Percentiles rank a stretch among this genome's conserved stretches.
Conservation (phyloP, 495 filamentous ascomycete genomes). For the Hyaloscypha hepaticicola region DNA sequence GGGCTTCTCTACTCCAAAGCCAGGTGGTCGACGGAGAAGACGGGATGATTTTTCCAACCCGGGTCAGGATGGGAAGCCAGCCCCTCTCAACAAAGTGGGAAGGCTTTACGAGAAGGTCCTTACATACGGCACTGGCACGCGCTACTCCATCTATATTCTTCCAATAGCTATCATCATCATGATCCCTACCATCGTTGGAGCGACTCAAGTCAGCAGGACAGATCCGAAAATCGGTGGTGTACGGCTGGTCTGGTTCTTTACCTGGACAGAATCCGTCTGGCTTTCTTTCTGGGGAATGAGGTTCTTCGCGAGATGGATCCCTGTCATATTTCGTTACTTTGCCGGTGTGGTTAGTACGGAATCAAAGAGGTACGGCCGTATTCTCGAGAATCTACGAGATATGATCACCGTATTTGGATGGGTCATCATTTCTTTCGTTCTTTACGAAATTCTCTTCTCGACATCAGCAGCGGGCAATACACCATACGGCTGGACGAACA, state of each 20-base stretch:
- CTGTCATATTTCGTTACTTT: constrained; percentile 59
- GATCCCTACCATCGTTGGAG: constrained; percentile 63
- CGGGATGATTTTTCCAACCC: neutral
- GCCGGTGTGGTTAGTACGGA: constrained; percentile 65
- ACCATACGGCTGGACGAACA: neutral
- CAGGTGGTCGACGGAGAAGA: neutral
- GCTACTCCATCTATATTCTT: constrained; percentile 64
- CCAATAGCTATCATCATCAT: constrained; percentile 58
- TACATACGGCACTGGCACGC: constrained; percentile 62
- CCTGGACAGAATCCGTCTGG: constrained; percentile 68
- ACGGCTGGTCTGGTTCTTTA: constrained; percentile 61
- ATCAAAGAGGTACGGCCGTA: constrained; percentile 64
- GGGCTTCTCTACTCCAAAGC: neutral
- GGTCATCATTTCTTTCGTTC: constrained; percentile 8
- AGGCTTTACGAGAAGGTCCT: constrained; percentile 60
- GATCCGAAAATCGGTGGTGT: constrained; percentile 58
- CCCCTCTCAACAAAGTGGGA: constrained; percentile 12
- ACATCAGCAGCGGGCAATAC: constrained; percentile 5
- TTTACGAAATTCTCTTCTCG: constrained; percentile 9
- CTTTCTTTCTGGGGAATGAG: constrained; percentile 63
- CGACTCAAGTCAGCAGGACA: constrained; percentile 39
- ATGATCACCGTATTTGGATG: neutral
- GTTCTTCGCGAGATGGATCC: constrained; percentile 56
- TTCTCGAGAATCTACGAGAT: constrained; percentile 42
- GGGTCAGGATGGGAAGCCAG: neutral